Percentiles rank a stretch among this genome's conserved stretches.
Evolutionary conservation across 192 early-diverging fungal species (phyloP).

Genomic region (Diversispora eburnea): DNA sequence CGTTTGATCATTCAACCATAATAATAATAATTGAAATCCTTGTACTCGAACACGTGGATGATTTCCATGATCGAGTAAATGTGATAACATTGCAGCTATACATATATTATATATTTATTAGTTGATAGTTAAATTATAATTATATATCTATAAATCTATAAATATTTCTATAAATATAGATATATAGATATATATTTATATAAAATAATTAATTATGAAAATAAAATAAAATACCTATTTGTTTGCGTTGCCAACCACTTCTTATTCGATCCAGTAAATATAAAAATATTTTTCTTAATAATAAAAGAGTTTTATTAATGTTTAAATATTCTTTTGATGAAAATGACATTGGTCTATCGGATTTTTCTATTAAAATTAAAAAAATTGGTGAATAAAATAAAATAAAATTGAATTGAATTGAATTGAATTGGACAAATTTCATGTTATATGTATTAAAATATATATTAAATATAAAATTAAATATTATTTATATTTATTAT

Average conservation of each 20-base stretch:
- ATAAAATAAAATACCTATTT: constrained; percentile 47
- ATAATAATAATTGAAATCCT: constrained; percentile 68
- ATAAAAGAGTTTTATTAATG: constrained; percentile 57
- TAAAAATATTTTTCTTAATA: constrained; percentile 66
- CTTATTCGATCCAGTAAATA: constrained; percentile 65
- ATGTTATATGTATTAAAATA: no score
- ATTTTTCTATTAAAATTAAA: constrained; percentile 35
- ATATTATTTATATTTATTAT: no score
- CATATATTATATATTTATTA: neutral
- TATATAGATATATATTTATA: neutral
- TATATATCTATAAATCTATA: constrained; percentile 46
- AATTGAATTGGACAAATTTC: no score
- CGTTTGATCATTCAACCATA: constrained; percentile 69
- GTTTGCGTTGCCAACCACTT: constrained; percentile 67
- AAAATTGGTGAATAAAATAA: neutral
- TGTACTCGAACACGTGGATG: constrained; percentile 65
- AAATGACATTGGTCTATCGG: constrained; percentile 52
- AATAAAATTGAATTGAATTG: no score
- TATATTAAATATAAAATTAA: no score
- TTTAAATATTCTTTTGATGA: constrained; percentile 63
- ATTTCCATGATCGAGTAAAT: constrained; percentile 62
- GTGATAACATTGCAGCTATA: constrained; percentile 60
- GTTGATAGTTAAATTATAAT: no score
- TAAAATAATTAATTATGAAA: neutral
- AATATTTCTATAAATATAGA: neutral